A percentile compares a stretch with the other conserved stretches of the same genome.
Evolutionary conservation across 345 rosid genomes (phyloP).

Genomic region (Diplotaxis tenuifolia): DNA sequence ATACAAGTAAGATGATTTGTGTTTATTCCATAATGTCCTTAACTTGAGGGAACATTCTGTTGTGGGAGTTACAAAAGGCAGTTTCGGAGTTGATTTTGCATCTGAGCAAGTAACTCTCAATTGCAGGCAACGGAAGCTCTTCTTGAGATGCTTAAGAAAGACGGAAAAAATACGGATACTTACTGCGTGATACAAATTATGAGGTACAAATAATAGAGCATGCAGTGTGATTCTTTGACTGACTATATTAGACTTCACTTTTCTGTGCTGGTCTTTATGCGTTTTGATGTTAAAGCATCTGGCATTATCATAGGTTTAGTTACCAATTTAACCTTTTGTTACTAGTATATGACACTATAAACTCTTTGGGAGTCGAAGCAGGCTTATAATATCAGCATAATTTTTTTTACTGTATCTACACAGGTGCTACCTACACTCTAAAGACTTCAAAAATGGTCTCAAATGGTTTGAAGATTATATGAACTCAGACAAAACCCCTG

Average conservation of each 20-base stretch:
- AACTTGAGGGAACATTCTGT: background rate
- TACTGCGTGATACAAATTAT: constrained; percentile 60
- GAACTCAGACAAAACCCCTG: constrained; percentile 48
- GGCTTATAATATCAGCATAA: background rate
- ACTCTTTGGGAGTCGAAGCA: background rate
- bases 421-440: constrained; percentile 79
- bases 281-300: constrained; percentile 16
- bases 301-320: constrained; percentile 13
- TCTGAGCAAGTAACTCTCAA: constrained; percentile 8
- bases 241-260: background rate
- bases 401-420: constrained; percentile 10
- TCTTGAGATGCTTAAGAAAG: constrained; percentile 77
- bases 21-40: background rate
- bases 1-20: constrained; percentile 54
- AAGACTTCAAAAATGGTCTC: constrained; percentile 71
- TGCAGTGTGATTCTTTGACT: constrained; percentile 7
- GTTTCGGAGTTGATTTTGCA: constrained; percentile 7
- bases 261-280: constrained; percentile 2
- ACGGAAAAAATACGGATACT: constrained; percentile 57
- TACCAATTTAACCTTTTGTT: background rate
- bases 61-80: background rate
- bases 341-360: background rate
- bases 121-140: constrained; percentile 71
- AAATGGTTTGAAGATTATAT: constrained; percentile 59
- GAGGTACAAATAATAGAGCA: constrained; percentile 54